Percentiles rank a stretch among this genome's conserved stretches.
Conservation (phyloP, 441 rosid genomes). For the Pelargonium cotyledonis region DNA sequence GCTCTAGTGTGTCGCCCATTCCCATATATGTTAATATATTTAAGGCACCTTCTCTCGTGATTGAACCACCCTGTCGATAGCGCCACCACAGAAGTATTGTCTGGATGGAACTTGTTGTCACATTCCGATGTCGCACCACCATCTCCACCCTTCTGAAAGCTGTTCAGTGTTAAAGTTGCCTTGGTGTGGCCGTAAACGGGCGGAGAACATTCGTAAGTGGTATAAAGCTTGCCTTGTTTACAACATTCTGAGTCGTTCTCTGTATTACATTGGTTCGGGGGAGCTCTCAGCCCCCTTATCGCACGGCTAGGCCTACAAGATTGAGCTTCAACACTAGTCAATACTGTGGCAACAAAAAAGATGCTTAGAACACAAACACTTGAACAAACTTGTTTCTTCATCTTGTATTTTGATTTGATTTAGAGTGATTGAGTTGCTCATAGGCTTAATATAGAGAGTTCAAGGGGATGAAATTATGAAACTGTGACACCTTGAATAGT, state of each 20-base stretch:
- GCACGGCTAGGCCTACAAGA: slow-evolving; percentile 25
- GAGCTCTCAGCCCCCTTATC: slow-evolving; percentile 23
- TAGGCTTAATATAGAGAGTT: too few relatives aligned
- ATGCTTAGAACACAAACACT: too few relatives aligned
- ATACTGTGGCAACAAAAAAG: too few relatives aligned
- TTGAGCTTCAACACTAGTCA: slow-evolving; percentile 9
- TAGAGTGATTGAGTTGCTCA: too few relatives aligned
- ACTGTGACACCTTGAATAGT: too few relatives aligned
- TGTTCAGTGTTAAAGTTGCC: slow-evolving; percentile 26
- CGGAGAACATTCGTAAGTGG: slow-evolving; percentile 30
- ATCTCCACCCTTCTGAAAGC: slow-evolving; percentile 28
- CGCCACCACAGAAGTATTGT: slow-evolving; percentile 29
- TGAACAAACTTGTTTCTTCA: too few relatives aligned
- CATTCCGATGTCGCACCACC: slow-evolving; percentile 28
- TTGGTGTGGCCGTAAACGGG: slow-evolving; percentile 24
- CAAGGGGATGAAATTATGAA: too few relatives aligned
- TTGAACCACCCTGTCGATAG: slow-evolving; percentile 34
- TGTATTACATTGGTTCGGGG: slow-evolving; percentile 22
- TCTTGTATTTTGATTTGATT: too few relatives aligned
- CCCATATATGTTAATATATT: slow-evolving; percentile 19
- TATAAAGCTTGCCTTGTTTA: slow-evolving; percentile 21
- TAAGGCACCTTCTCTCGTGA: slow-evolving; percentile 23
- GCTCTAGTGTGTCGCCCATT: slow-evolving; percentile 29
- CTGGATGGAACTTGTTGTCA: slow-evolving; percentile 26
- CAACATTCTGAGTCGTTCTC: slow-evolving; percentile 28